Evolutionary conservation across 176 grass and related monocot species (phyloP).

Genomic region (Bonia amplexicaulis): DNA sequence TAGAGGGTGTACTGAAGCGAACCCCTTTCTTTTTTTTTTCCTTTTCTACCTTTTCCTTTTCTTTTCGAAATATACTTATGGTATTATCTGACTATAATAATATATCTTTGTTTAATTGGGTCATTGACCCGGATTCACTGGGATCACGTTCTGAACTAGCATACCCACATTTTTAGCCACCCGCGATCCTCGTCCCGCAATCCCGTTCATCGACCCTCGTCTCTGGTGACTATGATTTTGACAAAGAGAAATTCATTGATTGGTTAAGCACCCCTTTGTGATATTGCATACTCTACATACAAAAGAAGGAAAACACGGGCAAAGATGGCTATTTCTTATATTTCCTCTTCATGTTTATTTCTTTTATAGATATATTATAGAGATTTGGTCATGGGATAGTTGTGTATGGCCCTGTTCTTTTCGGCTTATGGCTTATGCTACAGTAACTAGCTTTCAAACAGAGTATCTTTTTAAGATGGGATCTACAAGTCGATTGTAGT

Average conservation of each 20-base stretch:
- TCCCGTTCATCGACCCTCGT: neutral
- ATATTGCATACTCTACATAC: neutral
- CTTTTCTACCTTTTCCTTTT: neutral
- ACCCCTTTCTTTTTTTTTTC: neutral
- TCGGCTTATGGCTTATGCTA: no score
- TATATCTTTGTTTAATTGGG: neutral
- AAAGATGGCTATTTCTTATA: slow-evolving; percentile 3
- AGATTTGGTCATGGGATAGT: neutral
- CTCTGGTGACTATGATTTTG: neutral
- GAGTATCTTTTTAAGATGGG: no score
- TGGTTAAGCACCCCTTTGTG: neutral
- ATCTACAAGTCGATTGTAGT: no score
- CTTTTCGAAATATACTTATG: neutral
- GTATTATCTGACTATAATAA: neutral
- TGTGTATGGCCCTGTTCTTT: neutral
- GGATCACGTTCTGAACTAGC: neutral
- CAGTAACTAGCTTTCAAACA: no score
- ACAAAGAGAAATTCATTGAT: neutral
- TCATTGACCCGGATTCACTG: neutral
- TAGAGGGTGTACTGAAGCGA: no score
- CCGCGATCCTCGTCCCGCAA: neutral
- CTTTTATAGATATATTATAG: neutral
- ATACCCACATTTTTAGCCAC: no score
- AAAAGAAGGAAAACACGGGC: neutral
- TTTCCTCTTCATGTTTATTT: neutral